Evolutionary conservation across 495 filamentous ascomycete species (phyloP).

Genomic region (Penicillium egyptiacum): DNA sequence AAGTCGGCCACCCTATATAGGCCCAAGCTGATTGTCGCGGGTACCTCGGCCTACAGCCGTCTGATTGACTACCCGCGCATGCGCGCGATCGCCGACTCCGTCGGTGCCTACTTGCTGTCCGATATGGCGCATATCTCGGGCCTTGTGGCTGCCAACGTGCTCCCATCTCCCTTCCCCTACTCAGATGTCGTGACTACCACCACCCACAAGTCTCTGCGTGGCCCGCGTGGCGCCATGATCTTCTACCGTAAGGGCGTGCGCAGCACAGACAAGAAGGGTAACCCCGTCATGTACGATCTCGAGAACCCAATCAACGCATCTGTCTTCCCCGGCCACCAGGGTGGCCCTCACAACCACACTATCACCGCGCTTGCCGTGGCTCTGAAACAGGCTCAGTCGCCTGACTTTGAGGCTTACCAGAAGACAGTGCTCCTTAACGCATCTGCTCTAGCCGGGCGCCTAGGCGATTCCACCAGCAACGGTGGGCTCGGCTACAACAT

Average conservation of each 20-base stretch:
- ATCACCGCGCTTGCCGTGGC: slow-evolving; percentile 95
- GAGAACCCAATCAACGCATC: slow-evolving; percentile 93
- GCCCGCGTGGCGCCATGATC: slow-evolving; percentile 95
- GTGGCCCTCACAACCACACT: slow-evolving; percentile 97
- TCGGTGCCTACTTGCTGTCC: slow-evolving; percentile 87
- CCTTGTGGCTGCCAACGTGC: slow-evolving; percentile 84
- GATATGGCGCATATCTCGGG: slow-evolving; percentile 99
- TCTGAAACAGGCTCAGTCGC: slow-evolving; percentile 84
- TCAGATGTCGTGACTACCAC: slow-evolving; percentile 98
- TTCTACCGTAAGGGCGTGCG: slow-evolving; percentile 94
- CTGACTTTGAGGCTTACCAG: slow-evolving; percentile 90
- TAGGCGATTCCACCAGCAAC: slow-evolving; percentile 69
- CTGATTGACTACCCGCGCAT: slow-evolving; percentile 90
- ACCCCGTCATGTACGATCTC: slow-evolving; percentile 81
- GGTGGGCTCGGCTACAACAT: slow-evolving; percentile 84
- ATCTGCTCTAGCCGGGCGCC: slow-evolving; percentile 73
- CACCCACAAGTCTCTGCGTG: slow-evolving; percentile 93
- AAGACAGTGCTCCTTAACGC: slow-evolving; percentile 83
- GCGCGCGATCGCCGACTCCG: slow-evolving; percentile 81
- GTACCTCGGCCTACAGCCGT: slow-evolving; percentile 91
- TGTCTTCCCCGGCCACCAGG: slow-evolving; percentile 98
- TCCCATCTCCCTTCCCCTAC: slow-evolving; percentile 83
- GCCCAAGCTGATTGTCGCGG: slow-evolving; percentile 93
- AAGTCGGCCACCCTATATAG: slow-evolving; percentile 83
- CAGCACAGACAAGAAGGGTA: slow-evolving; percentile 82